Evolutionary conservation across 2,329 filamentous ascomycete genomes (phyloP).

Genomic region (Xylariaceae sp.): DNA sequence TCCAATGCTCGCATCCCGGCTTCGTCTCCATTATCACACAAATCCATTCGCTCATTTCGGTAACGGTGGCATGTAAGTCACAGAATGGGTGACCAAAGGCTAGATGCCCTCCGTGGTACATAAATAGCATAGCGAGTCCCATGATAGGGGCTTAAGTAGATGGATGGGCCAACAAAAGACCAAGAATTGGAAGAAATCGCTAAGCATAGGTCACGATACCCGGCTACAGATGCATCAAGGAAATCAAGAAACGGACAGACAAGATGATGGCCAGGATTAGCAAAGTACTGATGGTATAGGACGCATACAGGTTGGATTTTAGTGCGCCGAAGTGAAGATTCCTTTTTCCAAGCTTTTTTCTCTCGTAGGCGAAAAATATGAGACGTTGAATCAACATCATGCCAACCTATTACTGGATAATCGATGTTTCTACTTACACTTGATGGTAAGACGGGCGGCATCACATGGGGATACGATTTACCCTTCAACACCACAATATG

Average conservation of each 20-base stretch:
- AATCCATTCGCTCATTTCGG: conserved; percentile 42
- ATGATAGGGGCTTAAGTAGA: conserved; percentile 2
- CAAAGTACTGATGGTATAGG: conserved; percentile 4
- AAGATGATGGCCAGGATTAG: background rate
- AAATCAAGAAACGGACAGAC: conserved; percentile 2
- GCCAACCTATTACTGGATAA: background rate
- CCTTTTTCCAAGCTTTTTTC: background rate
- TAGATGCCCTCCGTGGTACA: background rate
- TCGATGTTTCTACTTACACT: no score
- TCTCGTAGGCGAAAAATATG: background rate
- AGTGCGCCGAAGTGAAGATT: background rate
- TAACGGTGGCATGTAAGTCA: conserved; percentile 24
- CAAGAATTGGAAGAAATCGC: background rate
- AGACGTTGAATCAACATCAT: background rate
- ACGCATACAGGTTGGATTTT: background rate
- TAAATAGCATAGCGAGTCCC: background rate
- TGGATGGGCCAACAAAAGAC: background rate
- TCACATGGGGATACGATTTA: no score
- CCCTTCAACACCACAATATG: no score
- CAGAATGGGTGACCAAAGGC: background rate
- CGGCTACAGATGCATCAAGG: conserved; percentile 4
- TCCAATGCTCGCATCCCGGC: conserved; percentile 27
- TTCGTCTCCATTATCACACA: conserved; percentile 41
- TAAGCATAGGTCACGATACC: conserved; percentile 12
- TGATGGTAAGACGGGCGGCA: no score